A percentile compares a stretch with the other conserved stretches of the same genome.
Evolutionary conservation across 2,329 filamentous ascomycete genomes (phyloP).

Genomic region (Cladosporium sp.): DNA sequence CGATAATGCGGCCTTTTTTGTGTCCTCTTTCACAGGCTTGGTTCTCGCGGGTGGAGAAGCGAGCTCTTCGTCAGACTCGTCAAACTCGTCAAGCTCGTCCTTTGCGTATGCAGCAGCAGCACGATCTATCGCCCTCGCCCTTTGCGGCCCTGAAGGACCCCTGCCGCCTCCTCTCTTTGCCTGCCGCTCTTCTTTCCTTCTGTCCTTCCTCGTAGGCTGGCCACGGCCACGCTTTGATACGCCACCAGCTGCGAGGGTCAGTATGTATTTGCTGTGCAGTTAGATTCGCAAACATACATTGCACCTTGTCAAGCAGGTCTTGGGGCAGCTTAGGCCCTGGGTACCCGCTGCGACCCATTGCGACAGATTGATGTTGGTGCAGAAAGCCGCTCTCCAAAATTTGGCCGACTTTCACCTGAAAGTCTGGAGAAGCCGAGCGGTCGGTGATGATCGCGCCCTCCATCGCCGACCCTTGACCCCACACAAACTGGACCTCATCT

Average conservation of each 20-base stretch:
- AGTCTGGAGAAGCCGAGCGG: conserved; percentile 1
- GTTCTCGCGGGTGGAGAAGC: neutral
- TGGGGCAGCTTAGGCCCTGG: conserved; percentile 41
- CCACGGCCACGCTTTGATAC: conserved; percentile 17
- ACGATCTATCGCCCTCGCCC: conserved; percentile 7
- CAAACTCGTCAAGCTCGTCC: conserved; percentile 30
- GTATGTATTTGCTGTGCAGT: neutral
- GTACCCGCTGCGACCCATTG: conserved; percentile 23
- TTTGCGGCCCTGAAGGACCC: neutral
- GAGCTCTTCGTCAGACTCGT: conserved; percentile 23
- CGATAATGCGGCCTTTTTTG: neutral
- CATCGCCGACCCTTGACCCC: neutral
- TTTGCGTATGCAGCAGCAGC: conserved; percentile 4
- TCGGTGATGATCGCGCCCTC: neutral
- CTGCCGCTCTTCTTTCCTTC: conserved; percentile 59
- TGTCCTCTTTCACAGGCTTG: conserved; percentile 12
- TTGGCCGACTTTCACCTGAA: neutral
- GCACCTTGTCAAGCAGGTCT: conserved; percentile 39
- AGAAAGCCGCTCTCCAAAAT: neutral
- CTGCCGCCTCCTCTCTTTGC: conserved; percentile 47
- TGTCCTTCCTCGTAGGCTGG: conserved; percentile 30
- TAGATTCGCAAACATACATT: neutral
- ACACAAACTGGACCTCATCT: conserved; percentile 3
- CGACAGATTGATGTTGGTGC: neutral
- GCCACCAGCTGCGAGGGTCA: conserved; percentile 12